These are phyloP conservation scores for Lentinula guzmanii DNA, from an alignment of 768 basidiomycete genomes.

Conservation along the genomic window DNA sequence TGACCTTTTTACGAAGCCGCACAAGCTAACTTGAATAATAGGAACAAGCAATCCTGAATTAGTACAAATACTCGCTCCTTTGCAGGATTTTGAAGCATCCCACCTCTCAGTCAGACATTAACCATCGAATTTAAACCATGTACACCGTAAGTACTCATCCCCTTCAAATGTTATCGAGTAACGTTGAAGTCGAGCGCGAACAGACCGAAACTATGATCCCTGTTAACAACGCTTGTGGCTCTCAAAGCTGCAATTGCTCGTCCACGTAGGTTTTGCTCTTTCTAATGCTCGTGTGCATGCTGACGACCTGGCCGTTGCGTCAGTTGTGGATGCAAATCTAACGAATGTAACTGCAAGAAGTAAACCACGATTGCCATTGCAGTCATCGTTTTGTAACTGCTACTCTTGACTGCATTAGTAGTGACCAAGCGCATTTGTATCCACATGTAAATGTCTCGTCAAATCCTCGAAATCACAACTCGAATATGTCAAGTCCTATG, in stretches of 20 bases:
- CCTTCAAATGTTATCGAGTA: neutral
- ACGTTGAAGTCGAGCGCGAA: neutral
- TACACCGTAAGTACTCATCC: neutral
- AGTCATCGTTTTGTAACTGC: too few species aligned
- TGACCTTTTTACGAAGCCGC: too few species aligned
- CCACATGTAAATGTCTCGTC: too few species aligned
- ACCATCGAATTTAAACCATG: neutral
- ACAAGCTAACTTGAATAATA: neutral
- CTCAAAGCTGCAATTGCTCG: neutral
- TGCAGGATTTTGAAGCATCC: neutral
- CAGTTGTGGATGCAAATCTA: constrained; percentile 2
- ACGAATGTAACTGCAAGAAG: constrained; percentile 2
- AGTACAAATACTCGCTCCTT: neutral
- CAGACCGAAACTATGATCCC: neutral
- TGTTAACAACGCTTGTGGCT: constrained; percentile 2
- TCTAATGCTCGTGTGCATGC: neutral
- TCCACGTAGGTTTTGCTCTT: neutral
- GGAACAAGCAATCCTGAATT: neutral
- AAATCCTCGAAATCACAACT: too few species aligned
- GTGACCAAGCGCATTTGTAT: too few species aligned
- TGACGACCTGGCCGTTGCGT: neutral
- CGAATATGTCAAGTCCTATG: too few species aligned
- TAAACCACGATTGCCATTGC: neutral
- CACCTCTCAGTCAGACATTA: neutral
- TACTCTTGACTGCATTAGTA: too few species aligned